phyloP scores from a whole-genome alignment of 1,284 basidiomycete species.

The Sporisorium iseilematis-ciliati region DNA sequence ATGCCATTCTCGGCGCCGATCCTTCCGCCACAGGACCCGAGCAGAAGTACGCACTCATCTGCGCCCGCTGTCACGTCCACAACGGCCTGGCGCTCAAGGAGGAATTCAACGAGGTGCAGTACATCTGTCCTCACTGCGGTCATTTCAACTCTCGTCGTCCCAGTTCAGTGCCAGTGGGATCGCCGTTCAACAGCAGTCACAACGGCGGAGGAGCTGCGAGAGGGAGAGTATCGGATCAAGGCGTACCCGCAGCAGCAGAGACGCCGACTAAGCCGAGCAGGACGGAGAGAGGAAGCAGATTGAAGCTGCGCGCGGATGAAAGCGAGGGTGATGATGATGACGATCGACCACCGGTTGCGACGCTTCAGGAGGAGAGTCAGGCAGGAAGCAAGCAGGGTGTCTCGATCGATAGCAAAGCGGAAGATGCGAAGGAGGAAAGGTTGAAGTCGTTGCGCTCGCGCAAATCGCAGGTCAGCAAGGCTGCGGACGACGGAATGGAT shows the following conservation, averaged over 20 bases:
- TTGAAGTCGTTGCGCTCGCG: conserved; percentile 27
- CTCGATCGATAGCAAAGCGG: conserved; percentile 17
- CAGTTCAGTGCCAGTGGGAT: conserved; percentile 63
- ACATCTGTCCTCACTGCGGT: conserved; percentile 80
- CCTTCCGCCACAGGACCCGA: conserved; percentile 68
- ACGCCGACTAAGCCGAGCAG: conserved; percentile 37
- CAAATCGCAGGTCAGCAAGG: conserved; percentile 17
- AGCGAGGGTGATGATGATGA: conserved; percentile 26
- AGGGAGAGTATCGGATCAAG: conserved; percentile 1
- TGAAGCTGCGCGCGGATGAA: conserved; percentile 36
- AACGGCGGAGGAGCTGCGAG: neutral
- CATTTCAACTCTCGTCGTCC: conserved; percentile 76
- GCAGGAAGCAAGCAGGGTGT: neutral
- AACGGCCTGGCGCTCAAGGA: conserved; percentile 92
- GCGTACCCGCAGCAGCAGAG: conserved; percentile 1
- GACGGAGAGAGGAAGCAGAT: conserved; percentile 16
- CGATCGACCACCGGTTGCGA: conserved; percentile 26
- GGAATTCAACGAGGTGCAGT: conserved; percentile 88
- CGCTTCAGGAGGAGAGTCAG: conserved; percentile 21
- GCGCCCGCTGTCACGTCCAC: conserved; percentile 89
- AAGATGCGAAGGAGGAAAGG: conserved; percentile 10
- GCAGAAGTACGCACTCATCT: conserved; percentile 87
- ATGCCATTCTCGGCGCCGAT: conserved; percentile 70
- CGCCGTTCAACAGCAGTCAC: conserved; percentile 52
- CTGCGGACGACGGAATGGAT: conserved; percentile 35